Evolutionary conservation across 2,329 filamentous ascomycete species (phyloP).

Genomic region (Pseudopithomyces chartarum): DNA sequence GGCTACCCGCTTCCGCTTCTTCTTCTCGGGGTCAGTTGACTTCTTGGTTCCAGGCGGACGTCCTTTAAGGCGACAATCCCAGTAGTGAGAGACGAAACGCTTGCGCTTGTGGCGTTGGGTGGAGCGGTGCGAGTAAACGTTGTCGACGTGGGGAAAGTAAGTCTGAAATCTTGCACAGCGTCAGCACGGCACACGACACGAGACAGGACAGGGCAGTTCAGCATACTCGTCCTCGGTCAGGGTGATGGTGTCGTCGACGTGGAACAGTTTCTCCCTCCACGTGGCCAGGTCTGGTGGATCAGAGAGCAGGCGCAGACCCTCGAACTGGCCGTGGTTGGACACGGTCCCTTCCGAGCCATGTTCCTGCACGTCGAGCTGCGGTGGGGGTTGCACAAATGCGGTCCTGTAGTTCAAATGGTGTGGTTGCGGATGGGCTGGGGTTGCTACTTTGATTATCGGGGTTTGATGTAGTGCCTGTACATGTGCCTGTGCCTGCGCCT

Average conservation of each 20-base stretch:
- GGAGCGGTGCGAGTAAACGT: conserved; percentile 82
- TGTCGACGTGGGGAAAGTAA: conserved; percentile 84
- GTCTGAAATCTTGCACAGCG: conserved; percentile 68
- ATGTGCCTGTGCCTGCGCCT: too few relatives aligned
- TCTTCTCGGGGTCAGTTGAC: conserved; percentile 78
- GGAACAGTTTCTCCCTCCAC: conserved; percentile 75
- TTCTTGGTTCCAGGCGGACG: conserved; percentile 79
- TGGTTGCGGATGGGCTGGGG: conserved; percentile 20
- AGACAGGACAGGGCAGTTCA: conserved; percentile 6
- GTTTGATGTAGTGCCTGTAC: too few relatives aligned
- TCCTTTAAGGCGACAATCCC: conserved; percentile 82
- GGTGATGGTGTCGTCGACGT: conserved; percentile 74
- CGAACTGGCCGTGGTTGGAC: conserved; percentile 58
- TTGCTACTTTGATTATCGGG: conserved; percentile 14
- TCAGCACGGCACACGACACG: conserved; percentile 1
- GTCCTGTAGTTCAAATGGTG: conserved; percentile 13
- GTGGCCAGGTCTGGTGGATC: conserved; percentile 69
- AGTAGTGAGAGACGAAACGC: conserved; percentile 82
- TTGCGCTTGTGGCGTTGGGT: conserved; percentile 82
- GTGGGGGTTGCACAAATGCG: conserved; percentile 15
- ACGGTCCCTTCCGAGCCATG: conserved; percentile 34
- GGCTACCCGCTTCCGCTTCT: conserved; percentile 78
- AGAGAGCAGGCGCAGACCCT: conserved; percentile 61
- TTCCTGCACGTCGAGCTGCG: conserved; percentile 10
- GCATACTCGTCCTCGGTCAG: conserved; percentile 74